Conservation (phyloP, 306 rosid genomes). For the Gastrolobium villosum region DNA sequence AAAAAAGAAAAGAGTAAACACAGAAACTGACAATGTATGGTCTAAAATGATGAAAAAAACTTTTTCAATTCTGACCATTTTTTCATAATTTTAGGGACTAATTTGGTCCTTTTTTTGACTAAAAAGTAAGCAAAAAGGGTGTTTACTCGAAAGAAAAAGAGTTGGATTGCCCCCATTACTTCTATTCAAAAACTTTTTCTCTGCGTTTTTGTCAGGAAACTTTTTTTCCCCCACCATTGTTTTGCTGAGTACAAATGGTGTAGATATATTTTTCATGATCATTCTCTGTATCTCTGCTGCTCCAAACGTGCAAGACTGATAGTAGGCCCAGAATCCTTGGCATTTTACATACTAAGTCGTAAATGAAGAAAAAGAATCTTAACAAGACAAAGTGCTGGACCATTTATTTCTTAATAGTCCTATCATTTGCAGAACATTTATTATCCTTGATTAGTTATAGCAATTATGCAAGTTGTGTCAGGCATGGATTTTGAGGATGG, state of each 20-base stretch:
- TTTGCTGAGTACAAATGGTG: slow-evolving; percentile 27
- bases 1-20: background rate
- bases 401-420: slow-evolving; percentile 31
- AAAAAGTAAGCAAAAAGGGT: too few relatives aligned
- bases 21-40: too few relatives aligned
- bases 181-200: slow-evolving; percentile 37
- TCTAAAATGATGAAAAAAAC: too few relatives aligned
- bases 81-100: too few relatives aligned
- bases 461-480: slow-evolving; percentile 39
- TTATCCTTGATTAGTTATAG: slow-evolving; percentile 2
- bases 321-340: slow-evolving; percentile 62
- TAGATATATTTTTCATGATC: slow-evolving; percentile 49
- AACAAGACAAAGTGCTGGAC: slow-evolving; percentile 53
- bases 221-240: background rate
- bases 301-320: slow-evolving; percentile 51
- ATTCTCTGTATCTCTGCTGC: slow-evolving; percentile 56
- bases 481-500: slow-evolving; percentile 32
- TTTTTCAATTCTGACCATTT: too few relatives aligned
- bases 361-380: slow-evolving; percentile 55
- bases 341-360: slow-evolving; percentile 53
- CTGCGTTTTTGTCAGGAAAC: slow-evolving; percentile 50
- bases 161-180: slow-evolving; percentile 36
- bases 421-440: slow-evolving; percentile 47
- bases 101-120: too few relatives aligned
- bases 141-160: background rate